These are phyloP conservation scores for Leucosporidium creatinivorum DNA, from an alignment of 768 basidiomycete species.

Conservation along the genomic window DNA sequence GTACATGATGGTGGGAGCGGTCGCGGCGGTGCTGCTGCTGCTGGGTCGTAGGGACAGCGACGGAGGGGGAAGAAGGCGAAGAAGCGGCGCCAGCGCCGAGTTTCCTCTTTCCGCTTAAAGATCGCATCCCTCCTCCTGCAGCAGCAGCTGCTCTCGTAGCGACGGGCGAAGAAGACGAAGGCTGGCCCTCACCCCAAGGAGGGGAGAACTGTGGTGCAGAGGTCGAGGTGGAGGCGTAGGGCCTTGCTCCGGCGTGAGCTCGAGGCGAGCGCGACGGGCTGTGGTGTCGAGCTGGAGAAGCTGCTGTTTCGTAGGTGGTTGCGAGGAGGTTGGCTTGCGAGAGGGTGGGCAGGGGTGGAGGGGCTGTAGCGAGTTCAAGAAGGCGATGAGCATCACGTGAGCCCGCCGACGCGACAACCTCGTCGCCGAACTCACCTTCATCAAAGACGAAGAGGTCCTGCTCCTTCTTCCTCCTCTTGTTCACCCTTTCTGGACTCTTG, in stretches of 20 bases:
- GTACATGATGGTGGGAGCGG: not conserved
- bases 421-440: not conserved
- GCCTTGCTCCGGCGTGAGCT: too few species aligned
- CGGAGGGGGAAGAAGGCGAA: not conserved
- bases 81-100: not conserved
- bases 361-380: not conserved
- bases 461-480: not conserved
- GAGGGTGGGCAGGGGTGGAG: not conserved
- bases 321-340: not conserved
- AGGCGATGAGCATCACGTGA: not conserved
- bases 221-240: too few species aligned
- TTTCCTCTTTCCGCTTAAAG: not conserved
- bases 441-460: not conserved
- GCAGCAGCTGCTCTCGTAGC: not conserved
- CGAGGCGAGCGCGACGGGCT: not conserved
- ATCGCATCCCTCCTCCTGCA: not conserved
- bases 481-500: not conserved
- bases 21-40: not conserved
- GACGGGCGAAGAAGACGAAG: too few species aligned
- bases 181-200: too few species aligned
- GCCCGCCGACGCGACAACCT: not conserved
- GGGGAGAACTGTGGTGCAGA: too few species aligned
- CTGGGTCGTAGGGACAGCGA: too few species aligned
- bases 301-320: not conserved
- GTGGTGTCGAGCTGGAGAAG: not conserved